A percentile compares a stretch with the other conserved stretches of the same genome.
Conservation (phyloP, 2,329 filamentous ascomycete genomes). For the Orbilia ellipsospora region DNA sequence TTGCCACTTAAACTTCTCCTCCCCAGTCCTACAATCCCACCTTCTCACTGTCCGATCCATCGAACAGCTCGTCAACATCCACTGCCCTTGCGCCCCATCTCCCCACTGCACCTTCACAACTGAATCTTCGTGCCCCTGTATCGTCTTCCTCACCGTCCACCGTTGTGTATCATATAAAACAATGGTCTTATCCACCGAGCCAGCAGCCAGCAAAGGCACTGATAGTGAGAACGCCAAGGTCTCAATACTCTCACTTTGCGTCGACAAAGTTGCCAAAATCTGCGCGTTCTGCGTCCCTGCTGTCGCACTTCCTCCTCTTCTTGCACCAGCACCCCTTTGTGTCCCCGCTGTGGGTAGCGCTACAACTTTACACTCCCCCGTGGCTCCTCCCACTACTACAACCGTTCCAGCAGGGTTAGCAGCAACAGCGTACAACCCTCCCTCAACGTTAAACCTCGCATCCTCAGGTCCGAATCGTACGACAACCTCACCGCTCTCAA, state of each 20-base stretch:
- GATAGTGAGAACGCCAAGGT: constrained; percentile 73
- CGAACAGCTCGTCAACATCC: constrained; percentile 85
- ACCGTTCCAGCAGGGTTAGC: constrained; percentile 82
- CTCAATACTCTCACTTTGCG: constrained; percentile 83
- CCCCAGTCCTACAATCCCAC: constrained; percentile 83
- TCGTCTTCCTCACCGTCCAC: constrained; percentile 82
- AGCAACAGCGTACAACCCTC: constrained; percentile 88
- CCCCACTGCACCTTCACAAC: constrained; percentile 95
- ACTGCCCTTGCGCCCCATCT: constrained; percentile 67
- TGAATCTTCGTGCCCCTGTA: constrained; percentile 85
- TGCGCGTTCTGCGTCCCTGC: constrained; percentile 69
- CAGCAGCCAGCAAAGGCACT: constrained; percentile 71
- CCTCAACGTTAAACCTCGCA: constrained; percentile 90
- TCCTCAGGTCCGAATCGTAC: constrained; percentile 82
- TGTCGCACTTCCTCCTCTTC: constrained; percentile 63
- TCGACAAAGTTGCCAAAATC: constrained; percentile 84
- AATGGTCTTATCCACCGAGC: constrained; percentile 79
- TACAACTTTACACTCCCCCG: constrained; percentile 84
- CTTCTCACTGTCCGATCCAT: constrained; percentile 90
- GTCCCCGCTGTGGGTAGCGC: constrained; percentile 74
- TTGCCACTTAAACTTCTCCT: constrained; percentile 83
- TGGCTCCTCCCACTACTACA: constrained; percentile 86
- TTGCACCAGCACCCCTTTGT: constrained; percentile 61
- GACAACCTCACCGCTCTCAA: constrained; percentile 73
- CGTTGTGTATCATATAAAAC: constrained; percentile 87